Evolutionary conservation across 176 grass and related monocot genomes (phyloP).

Genomic region (Puccinellia tenuiflora): DNA sequence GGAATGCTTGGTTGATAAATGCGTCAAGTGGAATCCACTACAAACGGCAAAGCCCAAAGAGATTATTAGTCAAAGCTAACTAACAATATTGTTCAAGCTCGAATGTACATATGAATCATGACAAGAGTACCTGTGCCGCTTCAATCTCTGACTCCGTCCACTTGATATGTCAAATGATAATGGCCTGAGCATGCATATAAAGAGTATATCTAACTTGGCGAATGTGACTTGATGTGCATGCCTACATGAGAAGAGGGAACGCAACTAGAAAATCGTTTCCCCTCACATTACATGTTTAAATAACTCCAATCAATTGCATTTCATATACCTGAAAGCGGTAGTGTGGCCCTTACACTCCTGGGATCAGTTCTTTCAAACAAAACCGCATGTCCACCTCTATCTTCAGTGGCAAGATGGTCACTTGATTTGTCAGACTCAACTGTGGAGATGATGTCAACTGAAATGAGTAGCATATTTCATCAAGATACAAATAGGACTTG

Average conservation of each 20-base stretch:
- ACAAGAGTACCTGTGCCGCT: constrained; percentile 49
- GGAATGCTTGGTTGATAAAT: constrained; percentile 42
- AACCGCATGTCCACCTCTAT: constrained; percentile 65
- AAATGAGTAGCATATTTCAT: constrained; percentile 20
- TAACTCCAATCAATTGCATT: neutral
- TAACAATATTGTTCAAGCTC: neutral
- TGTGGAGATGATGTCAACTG: constrained; percentile 66
- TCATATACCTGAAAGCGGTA: constrained; percentile 56
- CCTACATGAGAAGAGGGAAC: constrained; percentile 21
- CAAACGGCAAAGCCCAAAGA: neutral
- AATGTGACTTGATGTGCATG: constrained; percentile 62
- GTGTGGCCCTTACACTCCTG: constrained; percentile 37
- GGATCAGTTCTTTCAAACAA: constrained; percentile 68
- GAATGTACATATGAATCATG: neutral
- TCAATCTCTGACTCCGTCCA: constrained; percentile 52
- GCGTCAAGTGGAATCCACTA: constrained; percentile 66
- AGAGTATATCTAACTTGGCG: constrained; percentile 68
- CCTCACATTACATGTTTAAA: neutral
- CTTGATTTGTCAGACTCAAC: constrained; percentile 73
- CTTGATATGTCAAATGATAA: constrained; percentile 45
- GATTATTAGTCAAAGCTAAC: neutral
- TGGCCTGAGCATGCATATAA: constrained; percentile 63
- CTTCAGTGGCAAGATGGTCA: constrained; percentile 72
- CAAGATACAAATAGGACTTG: neutral
- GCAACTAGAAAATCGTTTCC: neutral